A percentile compares a stretch with the other conserved stretches of the same genome.
Evolutionary conservation across 129 eudicot species (phyloP).

Genomic region (Lactuca saligna): DNA sequence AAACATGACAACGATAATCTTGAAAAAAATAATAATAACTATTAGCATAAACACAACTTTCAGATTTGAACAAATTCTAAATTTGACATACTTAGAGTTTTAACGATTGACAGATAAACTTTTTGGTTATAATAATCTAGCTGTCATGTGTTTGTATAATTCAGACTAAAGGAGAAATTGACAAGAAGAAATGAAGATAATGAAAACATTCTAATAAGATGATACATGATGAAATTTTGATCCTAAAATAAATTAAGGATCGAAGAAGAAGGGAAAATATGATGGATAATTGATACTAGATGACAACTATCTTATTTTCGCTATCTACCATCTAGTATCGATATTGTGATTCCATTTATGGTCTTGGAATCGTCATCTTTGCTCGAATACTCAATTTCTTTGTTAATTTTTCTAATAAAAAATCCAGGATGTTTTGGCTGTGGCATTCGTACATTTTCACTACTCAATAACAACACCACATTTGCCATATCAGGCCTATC

Average conservation of each 20-base stretch:
- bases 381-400: slow-evolving; percentile 49
- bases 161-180: no score
- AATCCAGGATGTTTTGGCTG: slow-evolving; percentile 81
- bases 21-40: no score
- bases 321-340: slow-evolving; percentile 71
- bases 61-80: no score
- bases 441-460: slow-evolving; percentile 45
- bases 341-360: slow-evolving; percentile 56
- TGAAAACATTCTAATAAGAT: neutral
- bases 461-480: slow-evolving; percentile 70
- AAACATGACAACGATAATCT: no score
- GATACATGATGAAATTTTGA: no score
- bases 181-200: neutral
- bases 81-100: no score
- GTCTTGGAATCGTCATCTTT: slow-evolving; percentile 63
- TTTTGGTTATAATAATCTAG: no score
- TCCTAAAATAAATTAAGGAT: neutral
- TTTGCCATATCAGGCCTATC: slow-evolving; percentile 77
- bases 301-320: neutral
- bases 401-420: slow-evolving; percentile 48
- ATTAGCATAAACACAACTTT: no score
- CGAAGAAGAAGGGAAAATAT: neutral
- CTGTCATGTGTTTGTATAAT: no score
- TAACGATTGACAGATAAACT: no score
- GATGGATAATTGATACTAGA: no score